These are phyloP conservation scores for Psilocybe azurescens DNA, from an alignment of 768 basidiomycete species.

Conservation along the genomic window DNA sequence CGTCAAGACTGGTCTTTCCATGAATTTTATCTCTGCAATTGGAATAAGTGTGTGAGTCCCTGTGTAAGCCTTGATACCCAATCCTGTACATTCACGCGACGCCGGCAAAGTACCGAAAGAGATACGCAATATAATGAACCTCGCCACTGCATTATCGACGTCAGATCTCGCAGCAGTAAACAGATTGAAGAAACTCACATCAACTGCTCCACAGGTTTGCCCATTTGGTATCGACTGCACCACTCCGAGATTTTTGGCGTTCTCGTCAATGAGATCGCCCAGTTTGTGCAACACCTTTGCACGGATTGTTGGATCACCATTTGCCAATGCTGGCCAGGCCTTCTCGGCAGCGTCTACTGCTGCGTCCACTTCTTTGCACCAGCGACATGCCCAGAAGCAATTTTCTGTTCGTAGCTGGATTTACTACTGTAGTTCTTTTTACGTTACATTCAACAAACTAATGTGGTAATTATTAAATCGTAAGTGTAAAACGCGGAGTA, in stretches of 20 bases:
- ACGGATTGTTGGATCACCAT: slow-evolving; percentile 16
- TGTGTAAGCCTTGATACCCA: neutral
- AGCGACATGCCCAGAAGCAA: slow-evolving; percentile 8
- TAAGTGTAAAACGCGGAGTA: neutral
- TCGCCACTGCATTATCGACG: neutral
- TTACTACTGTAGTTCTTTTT: neutral
- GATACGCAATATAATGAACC: slow-evolving; percentile 18
- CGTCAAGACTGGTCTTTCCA: slow-evolving; percentile 3
- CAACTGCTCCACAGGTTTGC: slow-evolving; percentile 26
- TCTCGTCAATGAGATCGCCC: slow-evolving; percentile 33
- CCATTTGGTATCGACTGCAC: slow-evolving; percentile 55
- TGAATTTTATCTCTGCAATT: slow-evolving; percentile 3
- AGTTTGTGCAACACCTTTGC: slow-evolving; percentile 36
- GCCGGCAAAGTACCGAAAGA: neutral
- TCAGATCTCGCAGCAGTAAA: neutral
- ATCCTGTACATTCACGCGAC: slow-evolving; percentile 1
- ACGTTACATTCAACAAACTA: slow-evolving; percentile 9
- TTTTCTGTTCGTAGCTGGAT: slow-evolving; percentile 7
- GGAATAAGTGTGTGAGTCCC: neutral
- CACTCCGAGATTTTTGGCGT: slow-evolving; percentile 34
- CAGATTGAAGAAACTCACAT: neutral
- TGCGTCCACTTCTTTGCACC: slow-evolving; percentile 6
- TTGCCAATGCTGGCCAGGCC: slow-evolving; percentile 11
- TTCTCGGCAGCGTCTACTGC: slow-evolving; percentile 12
- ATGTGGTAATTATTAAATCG: neutral